Evolutionary conservation across 2,329 filamentous ascomycete species (phyloP).

Genomic region (Nemania bipapillata): DNA sequence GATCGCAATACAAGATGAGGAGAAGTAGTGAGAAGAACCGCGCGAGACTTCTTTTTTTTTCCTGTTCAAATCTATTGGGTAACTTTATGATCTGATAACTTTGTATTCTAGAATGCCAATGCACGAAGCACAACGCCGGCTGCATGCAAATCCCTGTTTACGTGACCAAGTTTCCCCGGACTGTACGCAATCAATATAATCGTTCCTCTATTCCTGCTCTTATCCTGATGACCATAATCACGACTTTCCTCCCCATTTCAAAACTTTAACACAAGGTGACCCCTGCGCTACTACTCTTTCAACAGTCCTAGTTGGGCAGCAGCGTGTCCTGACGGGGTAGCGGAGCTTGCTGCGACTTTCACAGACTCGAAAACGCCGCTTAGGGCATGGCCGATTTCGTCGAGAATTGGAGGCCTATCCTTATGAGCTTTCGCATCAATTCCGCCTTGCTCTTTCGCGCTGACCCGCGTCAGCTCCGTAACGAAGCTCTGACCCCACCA

Average conservation of each 20-base stretch:
- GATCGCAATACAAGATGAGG: background rate
- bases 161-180: background rate
- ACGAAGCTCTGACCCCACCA: constrained; percentile 98
- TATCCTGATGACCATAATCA: background rate
- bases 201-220: background rate
- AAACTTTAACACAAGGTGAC: background rate
- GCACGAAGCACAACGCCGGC: constrained; percentile 9
- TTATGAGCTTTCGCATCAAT: constrained; percentile 41
- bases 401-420: constrained; percentile 37
- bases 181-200: background rate
- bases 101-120: constrained; percentile 2
- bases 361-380: constrained; percentile 48
- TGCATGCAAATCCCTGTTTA: constrained; percentile 12
- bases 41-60: background rate
- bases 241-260: background rate
- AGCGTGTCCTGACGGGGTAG: constrained; percentile 43
- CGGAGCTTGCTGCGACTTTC: constrained; percentile 45
- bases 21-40: background rate
- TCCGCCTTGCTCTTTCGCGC: constrained; percentile 42
- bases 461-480: constrained; percentile 75
- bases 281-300: constrained; percentile 2
- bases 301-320: constrained; percentile 22
- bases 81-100: background rate
- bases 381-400: constrained; percentile 43
- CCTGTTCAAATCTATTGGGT: background rate